phyloP scores from a whole-genome alignment of 768 basidiomycete genomes.

The Vararia minispora region DNA sequence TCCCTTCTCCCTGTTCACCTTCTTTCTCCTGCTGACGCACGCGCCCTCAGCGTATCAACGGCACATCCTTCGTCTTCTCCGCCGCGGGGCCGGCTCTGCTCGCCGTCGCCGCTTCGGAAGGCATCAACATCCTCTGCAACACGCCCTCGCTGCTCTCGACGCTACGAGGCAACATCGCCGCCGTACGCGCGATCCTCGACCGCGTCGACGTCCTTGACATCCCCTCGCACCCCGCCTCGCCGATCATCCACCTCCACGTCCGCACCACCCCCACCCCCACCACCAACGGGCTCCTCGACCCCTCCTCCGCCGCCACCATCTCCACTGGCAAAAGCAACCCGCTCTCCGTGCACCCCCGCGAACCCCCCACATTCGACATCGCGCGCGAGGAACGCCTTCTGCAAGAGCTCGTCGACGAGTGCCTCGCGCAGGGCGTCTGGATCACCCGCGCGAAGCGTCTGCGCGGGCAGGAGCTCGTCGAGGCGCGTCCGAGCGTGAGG shows the following conservation, averaged over 20 bases:
- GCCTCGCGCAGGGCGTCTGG: constrained; percentile 69
- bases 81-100: constrained; percentile 89
- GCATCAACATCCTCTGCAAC: constrained; percentile 65
- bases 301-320: constrained; percentile 14
- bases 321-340: constrained; percentile 36
- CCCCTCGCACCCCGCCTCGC: constrained; percentile 77
- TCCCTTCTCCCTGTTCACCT: neutral
- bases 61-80: constrained; percentile 90
- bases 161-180: constrained; percentile 73
- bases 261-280: constrained; percentile 24
- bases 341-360: constrained; percentile 32
- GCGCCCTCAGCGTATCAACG: constrained; percentile 74
- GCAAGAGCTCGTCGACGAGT: constrained; percentile 91
- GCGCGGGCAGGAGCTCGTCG: constrained; percentile 72
- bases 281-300: constrained; percentile 16
- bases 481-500: constrained; percentile 75
- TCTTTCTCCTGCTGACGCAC: neutral
- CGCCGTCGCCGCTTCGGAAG: constrained; percentile 79
- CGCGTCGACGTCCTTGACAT: constrained; percentile 75
- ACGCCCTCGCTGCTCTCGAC: constrained; percentile 64
- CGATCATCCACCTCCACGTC: constrained; percentile 78
- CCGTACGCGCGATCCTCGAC: constrained; percentile 73
- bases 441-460: constrained; percentile 78
- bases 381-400: constrained; percentile 67
- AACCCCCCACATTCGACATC: constrained; percentile 38